Base-by-base conservation (phyloP, 1,284 basidiomycete species). In the Vanrija humicola region DNA sequence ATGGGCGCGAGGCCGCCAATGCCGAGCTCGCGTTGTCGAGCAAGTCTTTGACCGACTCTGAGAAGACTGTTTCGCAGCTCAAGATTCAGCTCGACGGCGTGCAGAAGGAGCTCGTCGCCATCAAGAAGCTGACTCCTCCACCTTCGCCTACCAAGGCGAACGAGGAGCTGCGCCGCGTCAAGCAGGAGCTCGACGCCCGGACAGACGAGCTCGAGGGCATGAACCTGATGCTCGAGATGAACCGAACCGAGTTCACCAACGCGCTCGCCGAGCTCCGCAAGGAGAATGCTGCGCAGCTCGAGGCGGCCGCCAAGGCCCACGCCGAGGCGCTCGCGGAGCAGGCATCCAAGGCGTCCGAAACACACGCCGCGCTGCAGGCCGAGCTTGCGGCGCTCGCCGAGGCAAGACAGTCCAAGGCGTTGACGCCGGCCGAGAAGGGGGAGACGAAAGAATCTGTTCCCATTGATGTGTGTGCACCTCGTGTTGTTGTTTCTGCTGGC, bases 151-250 rank as follows among this genome's bases (percentile, higher is more conserved):
- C 49, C 6, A 39, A 48, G 38, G 39, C 50, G n/a, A 52, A 53
- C 40, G 52, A 54, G 44, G 50, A 44, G 25, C 15, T 55, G 14
- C 42, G 47, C 8, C 45, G 45, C 34, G 55, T 63, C 21, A 55
- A 60, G 42, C 55, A 60, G 50, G 65, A 68, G 49, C 42, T 67
- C 48, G 58, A 64, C 39, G 59, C 55, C 34, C 55, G 65, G 38
- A 51, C 46, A 10, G 70, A 72, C 46, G 71, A 73, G 59, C 59
- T 70, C 40, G 64, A 64, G 50, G 67, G 67, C 49, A 64, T 66
- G 40, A 69, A 66, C 29, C 44, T 61, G 72, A 63, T 68, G 50
- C 59, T 71, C 25, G 69, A 68, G 52, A 72, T 73, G 69, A 73
- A 74, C 65, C 68, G 69, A 50, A 52, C 57, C 12, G 64, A 68